These are phyloP conservation scores for Vanderwaltozyma tropicalis DNA, from an alignment of 805 yeast genomes.

Conservation along the genomic window DNA sequence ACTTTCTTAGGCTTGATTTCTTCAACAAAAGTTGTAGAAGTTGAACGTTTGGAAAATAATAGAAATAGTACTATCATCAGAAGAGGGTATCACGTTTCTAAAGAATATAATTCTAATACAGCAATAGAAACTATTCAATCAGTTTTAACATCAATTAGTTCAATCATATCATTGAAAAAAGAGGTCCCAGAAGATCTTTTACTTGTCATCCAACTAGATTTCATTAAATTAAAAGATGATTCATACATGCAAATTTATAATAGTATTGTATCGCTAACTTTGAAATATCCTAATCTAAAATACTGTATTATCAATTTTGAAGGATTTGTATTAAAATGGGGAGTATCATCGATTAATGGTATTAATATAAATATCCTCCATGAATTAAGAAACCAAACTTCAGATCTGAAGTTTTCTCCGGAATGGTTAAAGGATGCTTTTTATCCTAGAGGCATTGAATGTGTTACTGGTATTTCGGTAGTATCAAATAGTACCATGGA, in stretches of 20 bases:
- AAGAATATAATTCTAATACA: neutral
- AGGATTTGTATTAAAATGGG: constrained; percentile 9
- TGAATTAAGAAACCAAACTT: neutral
- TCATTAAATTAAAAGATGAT: constrained; percentile 6
- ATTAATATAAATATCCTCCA: neutral
- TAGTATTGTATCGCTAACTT: constrained; percentile 16
- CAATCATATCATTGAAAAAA: constrained; percentile 22
- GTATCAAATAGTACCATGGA: constrained; percentile 22
- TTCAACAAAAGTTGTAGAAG: constrained; percentile 12
- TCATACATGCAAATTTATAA: constrained; percentile 10
- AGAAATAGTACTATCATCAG: constrained; percentile 16
- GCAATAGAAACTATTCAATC: constrained; percentile 10
- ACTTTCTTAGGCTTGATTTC: constrained; percentile 15
- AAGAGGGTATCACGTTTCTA: constrained; percentile 11
- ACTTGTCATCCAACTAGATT: constrained; percentile 23
- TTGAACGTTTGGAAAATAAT: constrained; percentile 9
- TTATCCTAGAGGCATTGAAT: constrained; percentile 4
- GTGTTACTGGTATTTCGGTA: constrained; percentile 14
- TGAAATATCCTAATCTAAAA: constrained; percentile 10
- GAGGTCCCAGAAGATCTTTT: constrained; percentile 19
- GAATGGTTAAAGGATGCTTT: constrained; percentile 7
- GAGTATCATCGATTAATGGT: constrained; percentile 1
- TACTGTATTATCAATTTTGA: constrained; percentile 16
- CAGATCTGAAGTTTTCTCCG: constrained; percentile 11
- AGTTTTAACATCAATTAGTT: constrained; percentile 20